Percentiles rank a stretch among this genome's conserved stretches.
Evolutionary conservation across 1,284 basidiomycete genomes (phyloP).

Genomic region (Microbotryum silenes-acaulis): DNA sequence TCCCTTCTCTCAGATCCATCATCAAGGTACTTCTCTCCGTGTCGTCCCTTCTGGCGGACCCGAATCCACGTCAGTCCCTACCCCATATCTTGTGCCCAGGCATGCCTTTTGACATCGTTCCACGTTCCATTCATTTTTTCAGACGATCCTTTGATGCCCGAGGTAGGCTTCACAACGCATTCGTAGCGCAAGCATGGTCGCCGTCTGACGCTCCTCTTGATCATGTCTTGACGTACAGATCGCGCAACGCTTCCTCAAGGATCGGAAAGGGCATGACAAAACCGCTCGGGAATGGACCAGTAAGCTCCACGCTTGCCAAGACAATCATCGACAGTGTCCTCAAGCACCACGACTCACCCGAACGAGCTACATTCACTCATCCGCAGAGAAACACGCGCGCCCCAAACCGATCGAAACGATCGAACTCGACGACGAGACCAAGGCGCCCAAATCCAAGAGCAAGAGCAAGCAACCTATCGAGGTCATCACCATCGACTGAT

Average conservation of each 20-base stretch:
- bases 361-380: background rate
- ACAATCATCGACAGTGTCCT: background rate
- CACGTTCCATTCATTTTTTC: background rate
- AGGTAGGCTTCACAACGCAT: background rate
- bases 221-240: constrained; percentile 39
- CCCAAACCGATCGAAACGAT: constrained; percentile 3
- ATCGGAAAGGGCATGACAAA: constrained; percentile 28
- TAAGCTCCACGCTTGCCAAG: background rate
- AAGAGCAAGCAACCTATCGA: constrained; percentile 16
- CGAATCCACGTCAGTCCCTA: constrained; percentile 57
- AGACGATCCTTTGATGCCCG: constrained; percentile 14
- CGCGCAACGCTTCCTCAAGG: constrained; percentile 62
- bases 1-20: constrained; percentile 13
- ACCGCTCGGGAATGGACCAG: constrained; percentile 26
- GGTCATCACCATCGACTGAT: constrained; percentile 11
- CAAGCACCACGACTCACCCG: background rate
- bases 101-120: background rate
- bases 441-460: constrained; percentile 2
- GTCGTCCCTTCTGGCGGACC: constrained; percentile 93
- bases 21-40: constrained; percentile 63
- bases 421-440: background rate
- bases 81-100: background rate
- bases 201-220: too few relatives aligned
- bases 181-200: too few relatives aligned
- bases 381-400: constrained; percentile 17